Percentiles rank a stretch among this genome's conserved stretches.
phyloP scores from a whole-genome alignment of 2,329 filamentous ascomycete species.

The Stylonectria norvegica region DNA sequence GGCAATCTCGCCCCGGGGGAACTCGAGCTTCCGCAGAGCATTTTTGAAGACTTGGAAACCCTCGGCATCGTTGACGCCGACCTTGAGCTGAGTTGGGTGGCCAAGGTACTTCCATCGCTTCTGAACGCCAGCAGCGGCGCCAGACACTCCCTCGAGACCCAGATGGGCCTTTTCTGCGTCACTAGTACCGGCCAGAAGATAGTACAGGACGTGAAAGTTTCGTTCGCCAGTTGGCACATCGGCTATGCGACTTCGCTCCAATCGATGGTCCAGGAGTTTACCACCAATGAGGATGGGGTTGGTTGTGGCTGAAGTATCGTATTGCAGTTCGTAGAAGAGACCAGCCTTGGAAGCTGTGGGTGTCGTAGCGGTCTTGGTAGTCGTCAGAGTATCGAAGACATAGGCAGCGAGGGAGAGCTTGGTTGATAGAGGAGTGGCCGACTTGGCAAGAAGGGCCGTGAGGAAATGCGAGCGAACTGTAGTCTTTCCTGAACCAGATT shows the following conservation, averaged over 20 bases:
- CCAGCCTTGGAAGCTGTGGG: constrained; percentile 94
- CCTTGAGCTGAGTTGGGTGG: constrained; percentile 93
- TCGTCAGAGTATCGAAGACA: constrained; percentile 92
- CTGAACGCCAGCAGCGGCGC: constrained; percentile 49
- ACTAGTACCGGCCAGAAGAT: constrained; percentile 88
- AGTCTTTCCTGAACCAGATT: constrained; percentile 94
- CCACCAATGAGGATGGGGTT: constrained; percentile 88
- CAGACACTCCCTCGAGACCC: constrained; percentile 51
- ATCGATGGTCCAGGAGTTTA: constrained; percentile 87
- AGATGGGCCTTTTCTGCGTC: constrained; percentile 86
- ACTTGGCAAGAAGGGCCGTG: constrained; percentile 80
- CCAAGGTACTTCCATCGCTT: constrained; percentile 96
- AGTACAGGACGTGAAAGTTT: constrained; percentile 95
- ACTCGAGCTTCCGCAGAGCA: constrained; percentile 88
- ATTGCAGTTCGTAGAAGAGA: constrained; percentile 93
- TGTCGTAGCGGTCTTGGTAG: constrained; percentile 93
- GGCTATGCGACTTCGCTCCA: constrained; percentile 88
- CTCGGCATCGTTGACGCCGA: constrained; percentile 92
- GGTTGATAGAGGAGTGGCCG: constrained; percentile 85
- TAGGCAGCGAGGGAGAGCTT: constrained; percentile 93
- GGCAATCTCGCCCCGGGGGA: constrained; percentile 87
- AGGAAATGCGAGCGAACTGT: constrained; percentile 88
- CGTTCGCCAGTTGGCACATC: constrained; percentile 92
- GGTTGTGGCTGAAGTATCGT: constrained; percentile 81
- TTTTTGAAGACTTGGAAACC: constrained; percentile 98